Conservation (phyloP, 768 basidiomycete species). For the Psilocybe cyanescens region DNA sequence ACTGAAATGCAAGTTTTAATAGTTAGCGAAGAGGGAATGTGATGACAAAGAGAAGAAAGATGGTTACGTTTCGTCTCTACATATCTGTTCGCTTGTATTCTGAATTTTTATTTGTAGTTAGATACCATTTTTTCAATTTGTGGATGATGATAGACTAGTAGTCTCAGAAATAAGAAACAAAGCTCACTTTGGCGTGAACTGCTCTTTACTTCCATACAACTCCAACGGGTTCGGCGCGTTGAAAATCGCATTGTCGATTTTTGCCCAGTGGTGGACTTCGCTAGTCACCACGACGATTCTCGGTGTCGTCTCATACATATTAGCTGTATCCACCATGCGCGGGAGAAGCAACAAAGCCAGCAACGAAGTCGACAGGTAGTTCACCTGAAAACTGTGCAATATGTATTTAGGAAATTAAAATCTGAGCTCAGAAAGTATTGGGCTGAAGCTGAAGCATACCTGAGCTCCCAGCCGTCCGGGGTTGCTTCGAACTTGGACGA, state of each 20-base stretch:
- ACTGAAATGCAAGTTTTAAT: constrained; percentile 28
- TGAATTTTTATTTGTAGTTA: background rate
- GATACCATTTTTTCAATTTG: no score
- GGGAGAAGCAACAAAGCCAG: constrained; percentile 48
- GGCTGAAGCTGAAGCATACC: constrained; percentile 25
- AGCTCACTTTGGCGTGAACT: constrained; percentile 28
- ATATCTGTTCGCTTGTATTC: constrained; percentile 7
- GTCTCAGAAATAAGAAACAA: no score
- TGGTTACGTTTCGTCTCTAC: constrained; percentile 10
- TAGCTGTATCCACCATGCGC: constrained; percentile 39
- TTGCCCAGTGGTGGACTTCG: constrained; percentile 39
- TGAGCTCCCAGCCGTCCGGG: constrained; percentile 42
- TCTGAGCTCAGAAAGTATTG: no score
- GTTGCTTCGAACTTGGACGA: constrained; percentile 21
- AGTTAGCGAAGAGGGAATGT: background rate
- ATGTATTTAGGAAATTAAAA: no score
- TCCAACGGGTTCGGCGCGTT: constrained; percentile 31
- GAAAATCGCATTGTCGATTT: constrained; percentile 27
- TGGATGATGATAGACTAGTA: no score
- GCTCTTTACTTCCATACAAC: constrained; percentile 33
- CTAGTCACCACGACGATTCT: constrained; percentile 48
- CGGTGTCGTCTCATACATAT: constrained; percentile 30
- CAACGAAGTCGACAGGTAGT: constrained; percentile 44
- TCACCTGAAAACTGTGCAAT: constrained; percentile 47
- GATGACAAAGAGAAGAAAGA: background rate